Conservation (phyloP, 768 basidiomycete species). For the Termitomyces sp. region DNA sequence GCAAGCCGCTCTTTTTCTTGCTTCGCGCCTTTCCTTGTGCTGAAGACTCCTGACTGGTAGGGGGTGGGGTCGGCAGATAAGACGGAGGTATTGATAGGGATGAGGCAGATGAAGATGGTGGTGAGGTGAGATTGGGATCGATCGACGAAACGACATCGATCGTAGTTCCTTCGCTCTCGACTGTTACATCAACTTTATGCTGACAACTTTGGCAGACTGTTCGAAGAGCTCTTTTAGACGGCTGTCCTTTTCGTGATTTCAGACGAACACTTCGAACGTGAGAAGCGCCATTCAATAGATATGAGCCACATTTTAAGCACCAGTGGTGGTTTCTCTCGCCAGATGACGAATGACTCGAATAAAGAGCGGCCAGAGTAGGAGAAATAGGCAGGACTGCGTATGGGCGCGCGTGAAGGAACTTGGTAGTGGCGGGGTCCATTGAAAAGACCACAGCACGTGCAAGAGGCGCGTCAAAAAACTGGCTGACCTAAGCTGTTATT, state of each 20-base stretch:
- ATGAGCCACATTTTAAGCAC: constrained; percentile 54
- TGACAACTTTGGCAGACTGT: constrained; percentile 30
- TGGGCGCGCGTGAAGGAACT: constrained; percentile 47
- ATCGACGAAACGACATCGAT: neutral
- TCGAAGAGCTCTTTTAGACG: constrained; percentile 16
- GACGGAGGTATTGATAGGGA: constrained; percentile 10
- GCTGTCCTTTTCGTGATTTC: constrained; percentile 18
- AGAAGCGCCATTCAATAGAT: constrained; percentile 37
- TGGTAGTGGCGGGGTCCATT: constrained; percentile 30
- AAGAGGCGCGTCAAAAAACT: neutral
- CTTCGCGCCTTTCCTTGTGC: constrained; percentile 28
- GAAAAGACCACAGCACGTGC: constrained; percentile 9
- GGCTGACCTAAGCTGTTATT: constrained; percentile 14
- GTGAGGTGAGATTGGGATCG: neutral
- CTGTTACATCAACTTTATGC: constrained; percentile 13
- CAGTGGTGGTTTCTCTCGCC: constrained; percentile 21
- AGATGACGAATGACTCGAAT: constrained; percentile 37
- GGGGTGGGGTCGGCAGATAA: neutral
- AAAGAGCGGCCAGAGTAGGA: constrained; percentile 59
- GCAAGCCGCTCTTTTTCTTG: constrained; percentile 57
- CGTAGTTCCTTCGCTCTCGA: constrained; percentile 10
- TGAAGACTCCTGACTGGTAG: neutral
- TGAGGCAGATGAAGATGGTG: neutral
- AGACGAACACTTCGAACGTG: constrained; percentile 30
- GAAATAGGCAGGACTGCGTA: constrained; percentile 46